A percentile compares a stretch with the other conserved stretches of the same genome.
phyloP scores from a whole-genome alignment of 495 filamentous ascomycete species.

The Podospora australis region DNA sequence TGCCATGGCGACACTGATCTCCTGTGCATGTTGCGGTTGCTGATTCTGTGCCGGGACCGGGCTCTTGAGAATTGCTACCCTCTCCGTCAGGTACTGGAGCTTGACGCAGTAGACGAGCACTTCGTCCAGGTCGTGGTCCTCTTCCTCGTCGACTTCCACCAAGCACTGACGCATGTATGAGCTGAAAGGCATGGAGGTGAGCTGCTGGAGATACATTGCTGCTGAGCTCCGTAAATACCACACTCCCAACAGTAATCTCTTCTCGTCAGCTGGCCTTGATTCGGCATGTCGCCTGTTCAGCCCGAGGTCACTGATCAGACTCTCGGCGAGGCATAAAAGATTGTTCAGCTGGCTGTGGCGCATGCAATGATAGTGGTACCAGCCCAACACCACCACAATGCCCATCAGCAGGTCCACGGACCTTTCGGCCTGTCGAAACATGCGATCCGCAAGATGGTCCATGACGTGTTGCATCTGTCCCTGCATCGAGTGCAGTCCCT shows the following conservation, averaged over 20 bases:
- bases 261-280: conserved; percentile 29
- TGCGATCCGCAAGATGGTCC: conserved; percentile 32
- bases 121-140: conserved; percentile 28
- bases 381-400: conserved; percentile 41
- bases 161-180: conserved; percentile 32
- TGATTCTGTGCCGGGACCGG: conserved; percentile 6
- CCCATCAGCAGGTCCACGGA: conserved; percentile 46
- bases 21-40: conserved; percentile 16
- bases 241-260: conserved; percentile 29
- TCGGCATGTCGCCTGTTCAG: conserved; percentile 28
- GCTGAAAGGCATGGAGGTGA: conserved; percentile 29
- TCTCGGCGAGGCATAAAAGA: conserved; percentile 38
- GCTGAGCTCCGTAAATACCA: conserved; percentile 36
- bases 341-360: conserved; percentile 39
- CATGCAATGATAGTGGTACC: conserved; percentile 37
- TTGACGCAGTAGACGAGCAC: conserved; percentile 29
- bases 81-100: conserved; percentile 34
- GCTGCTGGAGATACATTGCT: conserved; percentile 23
- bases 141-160: conserved; percentile 23
- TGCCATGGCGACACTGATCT: conserved; percentile 10
- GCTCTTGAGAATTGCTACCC: conserved; percentile 25
- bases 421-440: conserved; percentile 41
- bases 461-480: conserved; percentile 33
- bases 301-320: conserved; percentile 40
- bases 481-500: conserved; percentile 32